phyloP scores from a whole-genome alignment of 208 protist species.

The Spironucleus salmonicida region DNA sequence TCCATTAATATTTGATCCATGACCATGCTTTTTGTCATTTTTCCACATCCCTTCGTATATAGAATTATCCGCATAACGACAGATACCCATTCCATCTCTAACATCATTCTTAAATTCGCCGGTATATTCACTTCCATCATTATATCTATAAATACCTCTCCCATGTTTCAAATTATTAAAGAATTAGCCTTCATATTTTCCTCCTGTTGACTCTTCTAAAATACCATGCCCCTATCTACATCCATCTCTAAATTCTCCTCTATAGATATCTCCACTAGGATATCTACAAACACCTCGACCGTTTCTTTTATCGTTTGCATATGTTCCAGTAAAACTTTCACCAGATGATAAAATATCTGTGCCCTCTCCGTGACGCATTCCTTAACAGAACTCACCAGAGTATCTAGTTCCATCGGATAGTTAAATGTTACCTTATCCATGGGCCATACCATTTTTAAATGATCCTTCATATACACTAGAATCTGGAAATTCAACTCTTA shows the following conservation, averaged over 20 bases:
- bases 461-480: constrained; percentile 27
- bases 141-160: background rate
- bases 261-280: constrained; percentile 22
- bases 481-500: constrained; percentile 24
- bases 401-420: constrained; percentile 26
- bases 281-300: constrained; percentile 27
- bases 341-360: constrained; percentile 3
- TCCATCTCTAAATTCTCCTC: constrained; percentile 20
- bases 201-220: background rate
- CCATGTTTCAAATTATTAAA: background rate
- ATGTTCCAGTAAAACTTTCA: constrained; percentile 23
- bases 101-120: constrained; percentile 8
- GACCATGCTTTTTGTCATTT: constrained; percentile 12
- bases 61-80: constrained; percentile 19
- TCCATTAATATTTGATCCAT: no score
- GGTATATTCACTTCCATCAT: constrained; percentile 14
- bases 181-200: constrained; percentile 16
- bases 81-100: constrained; percentile 29
- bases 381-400: constrained; percentile 32
- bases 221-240: constrained; percentile 19
- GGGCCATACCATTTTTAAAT: constrained; percentile 25
- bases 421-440: constrained; percentile 14
- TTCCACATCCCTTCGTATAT: constrained; percentile 32
- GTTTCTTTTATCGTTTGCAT: constrained; percentile 12
- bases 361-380: constrained; percentile 21